Base-by-base conservation (phyloP, 73 alveolate genomes). In the Stentor roeselii region DNA sequence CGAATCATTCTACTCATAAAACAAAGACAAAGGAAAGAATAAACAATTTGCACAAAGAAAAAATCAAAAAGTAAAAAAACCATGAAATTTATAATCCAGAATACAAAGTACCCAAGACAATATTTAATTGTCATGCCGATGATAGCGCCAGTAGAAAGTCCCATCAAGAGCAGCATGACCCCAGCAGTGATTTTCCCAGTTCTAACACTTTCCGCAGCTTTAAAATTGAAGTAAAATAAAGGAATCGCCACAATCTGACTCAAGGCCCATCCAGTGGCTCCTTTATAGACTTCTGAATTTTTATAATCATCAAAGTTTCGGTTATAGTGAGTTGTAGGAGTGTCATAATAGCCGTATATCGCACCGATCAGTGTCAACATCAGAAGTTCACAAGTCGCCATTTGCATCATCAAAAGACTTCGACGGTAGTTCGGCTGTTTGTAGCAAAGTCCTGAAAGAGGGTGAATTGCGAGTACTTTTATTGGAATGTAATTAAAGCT, bases 201-300 rank as follows among this genome's bases (percentile, higher is more conserved):
- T 11, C 21, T 50, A 11, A 11, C 21, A 50, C 21, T 50, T 6
- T 21, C 67, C 6, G 21, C 21, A 11, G 67, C 6, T 11, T 50
- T 11, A 50, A 50, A 50, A 6, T 6, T 50, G 67, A 50, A 21
- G 67, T 11, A 50, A 50, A 50, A 50, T 50, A 50, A 11, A 50
- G 67, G 67, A 21, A 50, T 50, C 6, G 21, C 21, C 21, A 6
- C 67, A 11, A 21, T 21, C 21, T 50, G 67, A 11, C 30, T 21
- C 21, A 50, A 50, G 6, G 67, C 67, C 67, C 67, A 50, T 50
- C 67, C 67, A 11, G 67, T 50, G 30, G 67, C 67, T 50, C 67
- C 67, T 50, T 50, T 50, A 50, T 50, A 50, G 21, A 50, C 30
- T 50, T 11, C 6, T 50, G 30, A 11, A 11, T 21, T 21, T 11